Percentiles rank a stretch among this genome's conserved stretches.
Conservation (phyloP, 805 yeast species). For the Kluyveromyces aestuarii region DNA sequence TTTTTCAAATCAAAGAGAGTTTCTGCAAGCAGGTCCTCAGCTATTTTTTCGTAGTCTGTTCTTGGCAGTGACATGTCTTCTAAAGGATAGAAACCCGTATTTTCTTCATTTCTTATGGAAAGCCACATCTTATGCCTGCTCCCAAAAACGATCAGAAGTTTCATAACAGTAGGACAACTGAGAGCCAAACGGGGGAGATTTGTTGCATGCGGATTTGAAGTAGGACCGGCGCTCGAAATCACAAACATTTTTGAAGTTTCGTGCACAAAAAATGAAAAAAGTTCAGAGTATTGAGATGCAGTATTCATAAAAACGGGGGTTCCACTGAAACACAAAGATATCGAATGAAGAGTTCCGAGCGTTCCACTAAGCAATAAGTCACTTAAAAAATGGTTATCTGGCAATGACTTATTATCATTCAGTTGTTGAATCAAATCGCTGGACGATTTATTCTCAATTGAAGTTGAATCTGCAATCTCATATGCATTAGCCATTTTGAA, state of each 20-base stretch:
- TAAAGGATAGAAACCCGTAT: conserved; percentile 1
- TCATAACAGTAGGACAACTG: conserved; percentile 42
- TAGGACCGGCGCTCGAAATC: not conserved
- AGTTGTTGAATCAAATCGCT: too few species aligned
- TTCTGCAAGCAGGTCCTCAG: conserved; percentile 6
- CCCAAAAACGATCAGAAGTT: conserved; percentile 46
- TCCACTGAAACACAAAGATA: not conserved
- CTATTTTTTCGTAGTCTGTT: conserved; percentile 1
- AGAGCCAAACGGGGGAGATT: conserved; percentile 62
- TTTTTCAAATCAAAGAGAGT: conserved; percentile 4
- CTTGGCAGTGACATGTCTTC: not conserved
- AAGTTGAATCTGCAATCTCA: too few species aligned
- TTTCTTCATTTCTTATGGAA: not conserved
- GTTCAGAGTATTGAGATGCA: not conserved
- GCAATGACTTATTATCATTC: too few species aligned
- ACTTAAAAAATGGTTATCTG: too few species aligned
- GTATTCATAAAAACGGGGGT: not conserved
- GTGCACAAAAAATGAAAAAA: conserved; percentile 5
- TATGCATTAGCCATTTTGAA: too few species aligned
- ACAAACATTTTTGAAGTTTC: conserved; percentile 5
- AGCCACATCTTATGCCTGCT: conserved; percentile 30
- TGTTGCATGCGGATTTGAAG: conserved; percentile 50
- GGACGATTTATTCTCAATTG: too few species aligned
- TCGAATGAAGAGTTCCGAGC: too few species aligned
- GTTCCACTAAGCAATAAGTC: too few species aligned